Evolutionary conservation across 371 early-diverging fungal genomes (phyloP).

Genomic region (Mortierella sp.): DNA sequence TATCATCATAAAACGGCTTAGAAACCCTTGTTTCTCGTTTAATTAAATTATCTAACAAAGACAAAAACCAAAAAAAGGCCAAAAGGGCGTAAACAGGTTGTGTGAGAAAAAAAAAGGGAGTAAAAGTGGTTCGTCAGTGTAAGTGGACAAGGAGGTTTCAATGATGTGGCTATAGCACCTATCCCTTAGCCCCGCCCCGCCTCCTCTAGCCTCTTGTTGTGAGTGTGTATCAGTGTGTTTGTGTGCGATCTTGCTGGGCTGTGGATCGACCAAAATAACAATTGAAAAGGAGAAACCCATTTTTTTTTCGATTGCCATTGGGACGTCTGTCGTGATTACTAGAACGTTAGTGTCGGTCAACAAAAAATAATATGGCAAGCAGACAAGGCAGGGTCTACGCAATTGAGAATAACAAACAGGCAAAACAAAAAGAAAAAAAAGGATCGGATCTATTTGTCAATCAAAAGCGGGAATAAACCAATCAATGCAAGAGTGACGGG

Average conservation of each 20-base stretch:
- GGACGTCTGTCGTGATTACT: neutral
- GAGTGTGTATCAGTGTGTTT: neutral
- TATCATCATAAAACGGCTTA: neutral
- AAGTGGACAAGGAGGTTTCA: neutral
- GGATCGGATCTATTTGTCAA: too few species aligned
- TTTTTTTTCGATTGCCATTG: neutral
- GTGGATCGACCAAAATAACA: conserved; percentile 12
- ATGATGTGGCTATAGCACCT: neutral
- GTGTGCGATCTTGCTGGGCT: neutral
- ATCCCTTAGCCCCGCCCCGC: too few species aligned
- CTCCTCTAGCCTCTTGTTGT: too few species aligned
- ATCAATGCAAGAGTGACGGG: too few species aligned
- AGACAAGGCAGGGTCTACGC: neutral
- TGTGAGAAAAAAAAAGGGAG: neutral
- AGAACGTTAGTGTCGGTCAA: neutral
- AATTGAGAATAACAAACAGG: too few species aligned
- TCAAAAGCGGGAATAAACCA: too few species aligned
- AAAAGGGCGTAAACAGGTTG: conserved; percentile 2
- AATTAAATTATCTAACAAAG: neutral
- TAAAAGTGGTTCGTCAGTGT: neutral
- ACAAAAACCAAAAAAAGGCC: neutral
- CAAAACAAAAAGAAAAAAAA: too few species aligned
- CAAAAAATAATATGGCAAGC: neutral
- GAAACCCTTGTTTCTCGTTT: neutral
- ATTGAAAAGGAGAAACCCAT: neutral